Evolutionary conservation across 768 basidiomycete species (phyloP), one percentile per base, ranked within the genome.

Genomic region (Agaricus blazei): DNA sequence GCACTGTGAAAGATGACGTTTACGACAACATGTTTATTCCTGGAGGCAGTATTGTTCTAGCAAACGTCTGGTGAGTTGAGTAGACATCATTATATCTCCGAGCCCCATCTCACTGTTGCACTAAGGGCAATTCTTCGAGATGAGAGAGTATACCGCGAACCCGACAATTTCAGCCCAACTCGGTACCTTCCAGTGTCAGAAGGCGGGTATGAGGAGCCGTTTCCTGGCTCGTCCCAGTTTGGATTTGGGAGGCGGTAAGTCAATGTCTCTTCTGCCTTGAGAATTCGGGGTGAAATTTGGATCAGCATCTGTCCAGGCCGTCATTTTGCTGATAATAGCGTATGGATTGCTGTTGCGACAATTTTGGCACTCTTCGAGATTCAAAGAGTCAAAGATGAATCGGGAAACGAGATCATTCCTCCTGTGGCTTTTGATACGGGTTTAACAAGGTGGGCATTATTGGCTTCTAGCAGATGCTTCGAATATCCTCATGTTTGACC

Each of bases 1-100:
- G 83, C 40, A 59, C 83, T 60, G 82, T 76, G 72, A 76, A 85
- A 63, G 82, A 87, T 58, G 84, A 88, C 61, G 66, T 82, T 31
- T 88, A 86, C 63, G 65, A 67, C 48, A 80, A 76, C 7, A 75
- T 76, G 72, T 70, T 75, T 53, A 79, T 88, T 49, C 84, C 85
- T 27, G 80, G 83, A 63, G 86, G 86, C 3, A 75, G 84, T 3
- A 63, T 84, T 56, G 64, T 86, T 19, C 82, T 87, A 58, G 78
- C 75, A 9, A 88, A 88, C 62, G 78, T 84, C 47, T 86, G 84
- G 85, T 73, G 58, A 48, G 67, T 51, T 9, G 5, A n/a, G 3
- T 38, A 37, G 23, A 12, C 31, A 26, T 12, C 31, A 49, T 37
- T 14, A 37, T 49, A 15, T 11, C 36, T 26, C 19, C 19, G 19